phyloP scores from a whole-genome alignment of 768 basidiomycete genomes.

The Pulveroboletus frians region DNA sequence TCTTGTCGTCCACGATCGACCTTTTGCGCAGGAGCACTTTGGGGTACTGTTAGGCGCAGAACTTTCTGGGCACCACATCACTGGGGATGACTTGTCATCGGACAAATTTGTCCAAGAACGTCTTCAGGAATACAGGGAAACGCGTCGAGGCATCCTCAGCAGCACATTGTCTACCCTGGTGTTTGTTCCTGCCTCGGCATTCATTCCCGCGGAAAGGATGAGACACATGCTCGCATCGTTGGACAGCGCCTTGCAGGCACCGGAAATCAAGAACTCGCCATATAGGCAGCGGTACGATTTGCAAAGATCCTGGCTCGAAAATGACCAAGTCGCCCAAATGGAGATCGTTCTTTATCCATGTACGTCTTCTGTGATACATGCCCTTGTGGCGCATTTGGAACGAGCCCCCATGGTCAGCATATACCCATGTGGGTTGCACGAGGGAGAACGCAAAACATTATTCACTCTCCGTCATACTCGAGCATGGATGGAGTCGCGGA shows the following conservation, averaged over 20 bases:
- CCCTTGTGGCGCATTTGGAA: neutral
- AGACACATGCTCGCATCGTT: slow-evolving; percentile 2
- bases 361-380: neutral
- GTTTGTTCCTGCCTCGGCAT: slow-evolving; percentile 10
- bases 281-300: slow-evolving; percentile 11
- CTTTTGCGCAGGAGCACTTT: slow-evolving; percentile 9
- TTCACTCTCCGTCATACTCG: slow-evolving; percentile 4
- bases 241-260: slow-evolving; percentile 5
- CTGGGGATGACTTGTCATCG: slow-evolving; percentile 10
- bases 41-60: slow-evolving; percentile 13
- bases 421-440: slow-evolving; percentile 7
- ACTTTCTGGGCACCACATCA: slow-evolving; percentile 7
- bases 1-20: neutral
- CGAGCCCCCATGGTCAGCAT: neutral
- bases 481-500: slow-evolving; percentile 18
- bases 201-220: slow-evolving; percentile 12
- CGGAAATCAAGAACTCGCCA: slow-evolving; percentile 11
- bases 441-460: slow-evolving; percentile 12
- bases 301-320: slow-evolving; percentile 15
- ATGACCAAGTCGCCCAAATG: slow-evolving; percentile 13
- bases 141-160: slow-evolving; percentile 8
- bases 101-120: slow-evolving; percentile 5
- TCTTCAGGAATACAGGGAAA: slow-evolving; percentile 11
- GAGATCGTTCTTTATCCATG: slow-evolving; percentile 16
- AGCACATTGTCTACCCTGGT: slow-evolving; percentile 15